Evolutionary conservation across 345 rosid genomes (phyloP), one percentile per base, ranked within the genome.

Genomic region (Arabidopsis suecica): DNA sequence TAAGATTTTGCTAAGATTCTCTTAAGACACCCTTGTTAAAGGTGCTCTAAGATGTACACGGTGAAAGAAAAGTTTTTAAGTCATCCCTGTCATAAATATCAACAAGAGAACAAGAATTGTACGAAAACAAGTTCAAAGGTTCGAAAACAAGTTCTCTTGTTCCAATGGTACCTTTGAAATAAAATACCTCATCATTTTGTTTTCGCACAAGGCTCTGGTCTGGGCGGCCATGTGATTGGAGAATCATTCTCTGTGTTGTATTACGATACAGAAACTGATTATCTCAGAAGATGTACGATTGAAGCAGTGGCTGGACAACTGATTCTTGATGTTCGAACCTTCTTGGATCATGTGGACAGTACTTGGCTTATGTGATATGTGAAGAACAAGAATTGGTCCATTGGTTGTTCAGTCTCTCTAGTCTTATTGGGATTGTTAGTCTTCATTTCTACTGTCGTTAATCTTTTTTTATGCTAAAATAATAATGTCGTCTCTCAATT

Each of bases 311-410:
- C 7, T 33, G 36, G 7, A 3, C 1, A 5, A 5, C 1, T 5
- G 6, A 6, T 33, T 33, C 1, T 23, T 23, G 25, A 1, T 57
- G 37, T 9, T 44, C 23, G 4, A 8, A 63, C 37, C 14, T 28
- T 7, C 38, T 25, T 63, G 38, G 23, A 44, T 44, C 68, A 63
- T 63, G 14, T 28, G 2, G 67, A 62, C 14, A 62, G 53, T 28
- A 13, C 16, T 44, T 9, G 5, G n/a, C 40, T 63, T 63, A 9
- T n/a, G 5, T 63, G 28, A 63, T 63, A 9, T n/a, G 13, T 63
- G 28, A 63, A 33, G 51, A 63, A 28, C 8, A 7, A 42, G 32
- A 42, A 22, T 42, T 42, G 67, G 37, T 42, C 68, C 65, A 61
- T 20, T 59, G 47, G 41, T 60, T 61, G 3, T 38, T 41, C 14